These are phyloP conservation scores for Artemisia tridentata DNA, from an alignment of 129 eudicot species.

Conservation along the genomic window DNA sequence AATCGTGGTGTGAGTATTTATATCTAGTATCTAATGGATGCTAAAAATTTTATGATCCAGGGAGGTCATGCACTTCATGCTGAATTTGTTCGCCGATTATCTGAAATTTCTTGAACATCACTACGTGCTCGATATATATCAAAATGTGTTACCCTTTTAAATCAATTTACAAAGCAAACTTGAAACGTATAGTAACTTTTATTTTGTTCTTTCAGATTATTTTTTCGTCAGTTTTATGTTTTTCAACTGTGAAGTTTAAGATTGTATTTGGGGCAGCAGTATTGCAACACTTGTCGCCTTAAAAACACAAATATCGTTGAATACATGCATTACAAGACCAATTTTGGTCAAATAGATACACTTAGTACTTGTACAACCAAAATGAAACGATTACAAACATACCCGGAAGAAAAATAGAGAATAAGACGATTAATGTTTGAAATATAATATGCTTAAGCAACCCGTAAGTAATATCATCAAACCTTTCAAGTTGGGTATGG, in stretches of 20 bases:
- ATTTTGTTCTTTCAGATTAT: no score
- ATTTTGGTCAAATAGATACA: neutral
- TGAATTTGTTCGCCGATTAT: conserved; percentile 62
- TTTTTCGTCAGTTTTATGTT: no score
- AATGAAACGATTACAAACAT: neutral
- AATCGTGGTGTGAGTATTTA: neutral
- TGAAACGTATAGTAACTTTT: no score
- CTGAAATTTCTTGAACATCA: conserved; percentile 21
- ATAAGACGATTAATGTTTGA: neutral
- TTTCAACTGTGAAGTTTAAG: no score
- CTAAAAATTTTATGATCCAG: conserved; percentile 36
- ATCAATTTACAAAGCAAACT: no score
- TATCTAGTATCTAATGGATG: conserved; percentile 6
- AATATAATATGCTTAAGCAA: conserved; percentile 5
- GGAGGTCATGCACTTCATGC: conserved; percentile 89
- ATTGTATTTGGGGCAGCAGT: no score
- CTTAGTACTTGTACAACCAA: neutral
- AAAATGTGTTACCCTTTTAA: no score
- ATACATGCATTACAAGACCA: no score
- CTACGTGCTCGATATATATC: no score
- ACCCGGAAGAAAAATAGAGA: neutral
- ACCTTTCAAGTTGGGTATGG: conserved; percentile 39
- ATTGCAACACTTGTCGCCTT: no score
- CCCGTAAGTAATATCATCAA: conserved; percentile 33
- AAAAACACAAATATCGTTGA: no score